Evolutionary conservation across 116 monocot genomes (phyloP).

Genomic region (Posidonia oceanica): DNA sequence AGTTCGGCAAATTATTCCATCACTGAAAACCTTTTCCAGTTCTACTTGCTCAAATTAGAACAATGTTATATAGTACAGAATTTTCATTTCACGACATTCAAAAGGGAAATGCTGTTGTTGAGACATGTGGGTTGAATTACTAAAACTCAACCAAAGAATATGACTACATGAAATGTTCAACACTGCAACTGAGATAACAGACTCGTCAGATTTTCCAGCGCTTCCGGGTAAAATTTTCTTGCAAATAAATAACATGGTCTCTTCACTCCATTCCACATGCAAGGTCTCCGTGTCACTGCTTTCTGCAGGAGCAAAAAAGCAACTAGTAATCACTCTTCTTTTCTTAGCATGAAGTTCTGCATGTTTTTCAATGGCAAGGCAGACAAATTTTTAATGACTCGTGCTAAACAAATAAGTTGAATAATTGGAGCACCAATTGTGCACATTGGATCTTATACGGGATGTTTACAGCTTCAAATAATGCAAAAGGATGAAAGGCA

Average conservation of each 20-base stretch:
- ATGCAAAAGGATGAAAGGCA: background rate
- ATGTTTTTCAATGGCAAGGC: background rate
- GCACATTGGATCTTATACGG: background rate
- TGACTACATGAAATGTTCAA: no score
- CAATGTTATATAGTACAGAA: no score
- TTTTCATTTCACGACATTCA: no score
- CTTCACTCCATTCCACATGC: slow-evolving; percentile 77
- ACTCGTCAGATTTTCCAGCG: slow-evolving; percentile 59
- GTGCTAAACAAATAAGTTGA: background rate
- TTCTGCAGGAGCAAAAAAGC: slow-evolving; percentile 33
- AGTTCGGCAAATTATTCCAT: no score
- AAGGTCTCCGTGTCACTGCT: slow-evolving; percentile 40
- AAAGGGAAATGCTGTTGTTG: no score
- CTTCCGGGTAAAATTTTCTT: slow-evolving; percentile 85
- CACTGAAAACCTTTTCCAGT: no score
- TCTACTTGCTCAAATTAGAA: no score
- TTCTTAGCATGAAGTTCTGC: background rate
- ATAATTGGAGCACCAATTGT: background rate
- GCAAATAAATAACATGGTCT: slow-evolving; percentile 94
- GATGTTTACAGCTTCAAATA: background rate
- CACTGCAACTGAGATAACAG: slow-evolving; percentile 26
- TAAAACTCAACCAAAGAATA: no score
- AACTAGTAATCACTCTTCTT: background rate
- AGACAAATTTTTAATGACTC: background rate
- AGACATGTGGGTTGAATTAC: no score